Evolutionary conservation across 2,329 filamentous ascomycete genomes (phyloP), one percentile per base, ranked within the genome.

Genomic region (Colletotrichum musae): DNA sequence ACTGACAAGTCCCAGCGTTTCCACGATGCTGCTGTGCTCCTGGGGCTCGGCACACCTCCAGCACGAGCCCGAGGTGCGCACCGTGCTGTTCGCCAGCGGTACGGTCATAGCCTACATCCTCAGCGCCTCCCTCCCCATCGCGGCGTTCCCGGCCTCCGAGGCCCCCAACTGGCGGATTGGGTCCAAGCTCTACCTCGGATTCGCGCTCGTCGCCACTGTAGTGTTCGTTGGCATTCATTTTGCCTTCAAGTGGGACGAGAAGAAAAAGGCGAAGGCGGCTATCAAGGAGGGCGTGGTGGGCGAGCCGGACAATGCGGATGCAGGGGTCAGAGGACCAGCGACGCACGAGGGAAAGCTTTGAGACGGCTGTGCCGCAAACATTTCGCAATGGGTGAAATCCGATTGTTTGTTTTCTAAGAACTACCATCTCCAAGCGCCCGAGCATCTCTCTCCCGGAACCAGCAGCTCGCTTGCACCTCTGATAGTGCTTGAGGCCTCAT

Each of bases 71-170:
- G 54, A 65, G 5, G 66, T 69, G 6, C 66, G 61, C 4, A 69
- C 66, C n/a, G 66, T 69, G 4, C 41, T 69, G 2, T 69, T 69
- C 21, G 61, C 61, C n/a, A 65, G 61, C 50, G 66, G 66, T 1
- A 69, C 66, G 2, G 36, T 56, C 7, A 26, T 69, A 0, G 62
- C 66, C 0, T 69, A 65, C 32, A 50, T 69, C 18, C 65, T 65
- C 54, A 69, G 50, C 26, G 66, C 66, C 16, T 69, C 65, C 62
- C 60, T 69, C 12, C 66, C 66, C 43, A 59, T 65, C 9, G 66
- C 61, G 6, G 66, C 66, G 10, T 65, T 65, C 5, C 66, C 61
- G 0, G 50, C 61, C 1, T 69, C 50, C 4, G 50, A 69, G 16
- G 54, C 56, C 0, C 50, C 61, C 6, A 45, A 69, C 5, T 69